Conservation (phyloP, 2,329 filamentous ascomycete species). For the Lasiodiplodia citricola region DNA sequence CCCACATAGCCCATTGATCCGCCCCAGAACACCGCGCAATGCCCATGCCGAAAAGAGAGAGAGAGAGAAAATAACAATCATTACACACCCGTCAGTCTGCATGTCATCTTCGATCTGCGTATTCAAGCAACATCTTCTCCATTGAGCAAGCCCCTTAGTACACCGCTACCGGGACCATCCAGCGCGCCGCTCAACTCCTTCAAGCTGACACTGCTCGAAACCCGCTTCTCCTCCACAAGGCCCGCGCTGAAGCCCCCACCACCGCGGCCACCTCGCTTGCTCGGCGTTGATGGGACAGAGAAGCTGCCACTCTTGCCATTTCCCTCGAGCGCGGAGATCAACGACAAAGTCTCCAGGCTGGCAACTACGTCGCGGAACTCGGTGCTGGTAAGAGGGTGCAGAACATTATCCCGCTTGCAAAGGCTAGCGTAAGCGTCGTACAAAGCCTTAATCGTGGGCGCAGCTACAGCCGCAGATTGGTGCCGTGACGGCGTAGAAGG, state of each 20-base stretch:
- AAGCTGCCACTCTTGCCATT: conserved; percentile 56
- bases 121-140: conserved; percentile 13
- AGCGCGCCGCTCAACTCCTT: conserved; percentile 75
- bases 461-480: conserved; percentile 54
- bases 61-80: not conserved
- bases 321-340: conserved; percentile 72
- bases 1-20: not conserved
- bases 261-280: conserved; percentile 59
- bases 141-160: conserved; percentile 40
- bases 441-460: conserved; percentile 81
- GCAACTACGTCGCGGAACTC: conserved; percentile 94
- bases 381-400: conserved; percentile 86
- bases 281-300: conserved; percentile 52
- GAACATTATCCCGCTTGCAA: conserved; percentile 84
- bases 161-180: conserved; percentile 51
- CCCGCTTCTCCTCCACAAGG: conserved; percentile 73
- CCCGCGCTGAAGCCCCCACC: conserved; percentile 50
- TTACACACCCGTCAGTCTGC: not conserved
- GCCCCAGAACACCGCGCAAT: not conserved
- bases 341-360: conserved; percentile 84
- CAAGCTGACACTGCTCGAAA: conserved; percentile 80
- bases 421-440: conserved; percentile 83
- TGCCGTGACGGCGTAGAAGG: conserved; percentile 49
- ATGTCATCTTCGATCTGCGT: not conserved
- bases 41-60: not conserved